These are phyloP conservation scores for Lepidium didymum DNA, from an alignment of 345 rosid species.

Conservation along the genomic window DNA sequence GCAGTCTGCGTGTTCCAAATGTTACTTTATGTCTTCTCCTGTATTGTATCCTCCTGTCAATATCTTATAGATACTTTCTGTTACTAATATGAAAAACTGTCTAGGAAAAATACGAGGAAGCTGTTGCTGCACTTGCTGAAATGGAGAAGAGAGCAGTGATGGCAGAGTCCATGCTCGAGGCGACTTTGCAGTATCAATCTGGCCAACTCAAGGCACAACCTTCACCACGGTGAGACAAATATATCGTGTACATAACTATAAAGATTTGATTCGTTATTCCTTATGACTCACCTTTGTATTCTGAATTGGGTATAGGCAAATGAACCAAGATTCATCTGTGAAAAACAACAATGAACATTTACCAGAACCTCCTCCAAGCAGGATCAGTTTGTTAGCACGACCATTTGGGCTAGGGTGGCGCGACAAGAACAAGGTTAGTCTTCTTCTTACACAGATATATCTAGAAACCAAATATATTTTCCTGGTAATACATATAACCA, in stretches of 20 bases:
- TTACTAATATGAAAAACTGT: neutral
- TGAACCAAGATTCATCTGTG: conserved; percentile 45
- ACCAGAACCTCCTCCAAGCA: conserved; percentile 64
- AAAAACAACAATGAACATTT: conserved; percentile 49
- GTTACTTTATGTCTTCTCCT: neutral
- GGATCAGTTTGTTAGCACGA: conserved; percentile 70
- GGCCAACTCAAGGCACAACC: conserved; percentile 82
- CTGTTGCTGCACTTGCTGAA: conserved; percentile 67
- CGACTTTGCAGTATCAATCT: conserved; percentile 91
- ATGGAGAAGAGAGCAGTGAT: conserved; percentile 98
- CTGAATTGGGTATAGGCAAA: conserved; percentile 34
- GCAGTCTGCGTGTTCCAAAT: neutral
- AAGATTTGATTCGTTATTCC: neutral
- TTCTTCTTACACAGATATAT: neutral
- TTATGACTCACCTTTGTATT: neutral
- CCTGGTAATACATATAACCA: neutral
- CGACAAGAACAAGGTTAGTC: conserved; percentile 81
- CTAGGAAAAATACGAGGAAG: conserved; percentile 94
- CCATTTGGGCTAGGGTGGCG: conserved; percentile 99
- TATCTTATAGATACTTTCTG: neutral
- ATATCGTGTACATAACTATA: neutral
- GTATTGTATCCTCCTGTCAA: neutral
- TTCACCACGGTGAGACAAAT: conserved; percentile 63
- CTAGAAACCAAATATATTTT: neutral
- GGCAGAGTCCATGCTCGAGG: conserved; percentile 99